A percentile compares a stretch with the other conserved stretches of the same genome.
Conservation (phyloP, 2,329 filamentous ascomycete genomes). For the Mariannaea elegans region DNA sequence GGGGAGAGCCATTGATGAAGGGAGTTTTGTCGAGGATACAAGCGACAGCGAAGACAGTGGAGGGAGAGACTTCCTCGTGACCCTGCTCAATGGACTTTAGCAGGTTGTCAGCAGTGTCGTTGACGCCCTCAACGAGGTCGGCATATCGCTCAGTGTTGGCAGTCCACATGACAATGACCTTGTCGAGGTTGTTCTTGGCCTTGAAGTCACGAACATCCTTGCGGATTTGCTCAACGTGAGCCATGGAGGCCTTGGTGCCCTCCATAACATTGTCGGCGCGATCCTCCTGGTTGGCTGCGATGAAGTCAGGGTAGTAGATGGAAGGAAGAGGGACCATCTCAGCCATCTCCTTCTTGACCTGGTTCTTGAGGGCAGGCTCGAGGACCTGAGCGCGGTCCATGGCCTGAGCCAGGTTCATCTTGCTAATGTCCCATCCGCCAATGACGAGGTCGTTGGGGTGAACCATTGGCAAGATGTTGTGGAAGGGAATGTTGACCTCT, state of each 20-base stretch:
- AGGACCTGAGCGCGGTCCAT: slow-evolving; percentile 97
- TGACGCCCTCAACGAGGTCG: slow-evolving; percentile 86
- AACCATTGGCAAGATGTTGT: slow-evolving; percentile 92
- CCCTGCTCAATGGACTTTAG: slow-evolving; percentile 86
- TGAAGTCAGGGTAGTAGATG: slow-evolving; percentile 99
- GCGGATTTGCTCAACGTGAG: slow-evolving; percentile 92
- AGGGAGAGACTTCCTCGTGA: slow-evolving; percentile 92
- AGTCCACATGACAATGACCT: slow-evolving; percentile 97
- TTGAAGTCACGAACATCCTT: slow-evolving; percentile 97
- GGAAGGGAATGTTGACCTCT: slow-evolving; percentile 97
- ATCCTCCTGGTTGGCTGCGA: slow-evolving; percentile 97
- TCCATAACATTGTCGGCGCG: slow-evolving; percentile 90
- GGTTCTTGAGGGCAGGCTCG: slow-evolving; percentile 90
- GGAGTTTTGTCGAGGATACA: slow-evolving; percentile 89
- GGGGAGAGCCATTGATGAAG: slow-evolving; percentile 99
- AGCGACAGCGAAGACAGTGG: slow-evolving; percentile 94
- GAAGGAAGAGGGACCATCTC: slow-evolving; percentile 88
- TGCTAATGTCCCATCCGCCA: slow-evolving; percentile 97
- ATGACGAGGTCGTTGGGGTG: slow-evolving; percentile 96
- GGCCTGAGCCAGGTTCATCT: slow-evolving; percentile 85
- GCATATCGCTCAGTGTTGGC: slow-evolving; percentile 98
- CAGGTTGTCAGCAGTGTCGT: slow-evolving; percentile 96
- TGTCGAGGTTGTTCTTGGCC: slow-evolving; percentile 82
- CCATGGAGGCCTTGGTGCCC: slow-evolving; percentile 83
- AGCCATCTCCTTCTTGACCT: slow-evolving; percentile 93